Percentiles rank a stretch among this genome's conserved stretches.
Evolutionary conservation across 1,284 basidiomycete genomes (phyloP).

Genomic region (Neolentinus lepideus): DNA sequence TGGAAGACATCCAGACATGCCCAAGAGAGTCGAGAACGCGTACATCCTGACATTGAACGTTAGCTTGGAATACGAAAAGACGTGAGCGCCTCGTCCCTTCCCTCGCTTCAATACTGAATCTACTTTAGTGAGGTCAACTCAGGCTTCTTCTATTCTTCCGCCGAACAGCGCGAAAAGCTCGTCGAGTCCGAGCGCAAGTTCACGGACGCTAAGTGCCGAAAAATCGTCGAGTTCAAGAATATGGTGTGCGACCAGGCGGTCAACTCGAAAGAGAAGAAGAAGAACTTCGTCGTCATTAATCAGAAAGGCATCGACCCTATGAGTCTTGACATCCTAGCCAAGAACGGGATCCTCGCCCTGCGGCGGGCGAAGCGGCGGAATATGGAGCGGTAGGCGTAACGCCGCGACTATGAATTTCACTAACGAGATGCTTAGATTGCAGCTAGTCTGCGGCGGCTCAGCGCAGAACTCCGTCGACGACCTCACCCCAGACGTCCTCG

Average conservation of each 20-base stretch:
- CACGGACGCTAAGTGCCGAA: conserved; percentile 92
- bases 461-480: conserved; percentile 99
- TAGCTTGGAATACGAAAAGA: conserved; percentile 99
- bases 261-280: conserved; percentile 71
- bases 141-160: conserved; percentile 98
- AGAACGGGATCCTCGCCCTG: conserved; percentile 94
- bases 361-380: conserved; percentile 95
- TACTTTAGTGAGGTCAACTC: conserved; percentile 91
- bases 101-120: conserved; percentile 7
- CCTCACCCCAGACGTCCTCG: conserved; percentile 84
- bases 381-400: conserved; percentile 78
- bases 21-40: conserved; percentile 96
- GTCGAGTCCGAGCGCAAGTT: conserved; percentile 96
- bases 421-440: conserved; percentile 47
- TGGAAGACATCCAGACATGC: conserved; percentile 98
- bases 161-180: conserved; percentile 97
- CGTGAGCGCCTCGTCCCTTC: conserved; percentile 48
- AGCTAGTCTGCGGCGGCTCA: conserved; percentile 90
- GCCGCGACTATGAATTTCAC: background rate
- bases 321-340: conserved; percentile 92
- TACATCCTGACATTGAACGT: conserved; percentile 96
- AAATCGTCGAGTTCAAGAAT: conserved; percentile 97
- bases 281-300: conserved; percentile 95
- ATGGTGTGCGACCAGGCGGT: conserved; percentile 91
- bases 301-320: conserved; percentile 99